These are phyloP conservation scores for Tardiomyces blankii DNA, from an alignment of 1,139 yeast genomes.

Conservation along the genomic window DNA sequence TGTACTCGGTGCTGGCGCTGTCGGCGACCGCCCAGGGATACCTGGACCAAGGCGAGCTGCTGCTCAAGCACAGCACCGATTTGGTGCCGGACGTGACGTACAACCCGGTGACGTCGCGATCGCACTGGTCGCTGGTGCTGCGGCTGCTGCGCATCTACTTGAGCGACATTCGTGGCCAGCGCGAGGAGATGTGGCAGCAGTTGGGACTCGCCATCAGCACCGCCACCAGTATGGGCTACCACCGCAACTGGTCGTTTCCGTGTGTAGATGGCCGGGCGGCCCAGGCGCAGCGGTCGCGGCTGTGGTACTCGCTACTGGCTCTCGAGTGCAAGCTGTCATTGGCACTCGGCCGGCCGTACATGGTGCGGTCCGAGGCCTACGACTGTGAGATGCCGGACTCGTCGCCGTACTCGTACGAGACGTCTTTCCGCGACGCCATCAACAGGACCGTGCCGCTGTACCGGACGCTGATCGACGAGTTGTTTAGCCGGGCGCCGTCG, in stretches of 20 bases:
- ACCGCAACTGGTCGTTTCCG: constrained; percentile 10
- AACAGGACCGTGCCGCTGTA: constrained; percentile 11
- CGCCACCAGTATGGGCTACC: constrained; percentile 14
- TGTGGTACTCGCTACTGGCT: constrained; percentile 10
- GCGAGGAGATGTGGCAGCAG: constrained; percentile 12
- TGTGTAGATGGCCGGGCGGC: background rate
- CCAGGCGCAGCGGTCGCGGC: constrained; percentile 6
- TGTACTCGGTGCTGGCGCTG: constrained; percentile 11
- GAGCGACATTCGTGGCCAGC: constrained; percentile 9
- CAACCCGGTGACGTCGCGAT: background rate
- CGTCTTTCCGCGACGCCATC: constrained; percentile 10
- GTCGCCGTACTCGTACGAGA: constrained; percentile 7
- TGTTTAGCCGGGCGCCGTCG: constrained; percentile 6
- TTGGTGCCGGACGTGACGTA: background rate
- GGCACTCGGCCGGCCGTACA: constrained; percentile 12
- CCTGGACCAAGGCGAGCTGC: constrained; percentile 3
- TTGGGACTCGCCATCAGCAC: constrained; percentile 9
- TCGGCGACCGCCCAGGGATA: constrained; percentile 8
- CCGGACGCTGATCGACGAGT: constrained; percentile 10
- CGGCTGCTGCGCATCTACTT: constrained; percentile 8
- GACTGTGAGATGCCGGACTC: constrained; percentile 7
- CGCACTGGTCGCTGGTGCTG: constrained; percentile 3
- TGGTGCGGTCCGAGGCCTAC: constrained; percentile 5
- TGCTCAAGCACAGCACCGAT: background rate
- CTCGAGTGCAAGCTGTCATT: constrained; percentile 11